Percentiles rank a stretch among this genome's conserved stretches.
Conservation (phyloP, 345 rosid species). For the Eucalyptus caleyi region DNA sequence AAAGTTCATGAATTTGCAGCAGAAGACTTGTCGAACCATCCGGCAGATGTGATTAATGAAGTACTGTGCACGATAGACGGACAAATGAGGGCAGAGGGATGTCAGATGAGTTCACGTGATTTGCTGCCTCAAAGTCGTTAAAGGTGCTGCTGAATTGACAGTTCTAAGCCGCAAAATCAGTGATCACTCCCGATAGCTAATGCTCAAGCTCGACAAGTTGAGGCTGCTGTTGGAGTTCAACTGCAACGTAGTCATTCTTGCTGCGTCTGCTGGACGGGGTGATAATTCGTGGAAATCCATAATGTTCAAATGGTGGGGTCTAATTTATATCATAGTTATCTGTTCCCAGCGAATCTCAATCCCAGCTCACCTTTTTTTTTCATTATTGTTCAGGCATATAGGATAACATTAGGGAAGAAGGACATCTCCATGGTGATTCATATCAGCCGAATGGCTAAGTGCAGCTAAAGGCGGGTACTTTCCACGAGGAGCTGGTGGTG, state of each 20-base stretch:
- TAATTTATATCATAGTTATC: not conserved
- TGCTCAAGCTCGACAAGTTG: not conserved
- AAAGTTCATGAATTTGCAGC: constrained; percentile 39
- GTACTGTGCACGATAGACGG: constrained; percentile 18
- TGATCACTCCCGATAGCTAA: not conserved
- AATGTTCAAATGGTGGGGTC: not conserved
- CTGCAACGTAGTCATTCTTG: not conserved
- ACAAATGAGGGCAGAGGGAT: constrained; percentile 13
- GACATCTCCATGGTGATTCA: not conserved
- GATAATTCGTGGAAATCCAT: not conserved
- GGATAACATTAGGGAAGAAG: not conserved
- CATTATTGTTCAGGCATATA: not conserved
- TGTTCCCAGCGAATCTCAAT: not conserved
- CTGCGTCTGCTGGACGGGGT: not conserved
- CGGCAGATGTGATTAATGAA: constrained; percentile 17
- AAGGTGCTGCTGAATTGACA: not conserved
- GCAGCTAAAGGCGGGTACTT: not conserved
- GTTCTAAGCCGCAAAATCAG: not conserved
- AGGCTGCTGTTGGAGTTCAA: not conserved
- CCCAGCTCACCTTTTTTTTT: not conserved
- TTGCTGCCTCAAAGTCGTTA: not conserved
- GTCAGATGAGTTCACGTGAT: constrained; percentile 3
- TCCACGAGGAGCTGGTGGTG: not conserved
- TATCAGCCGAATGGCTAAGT: not conserved
- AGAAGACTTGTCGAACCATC: constrained; percentile 36